Evolutionary conservation across 2,329 filamentous ascomycete genomes (phyloP), one percentile per base, ranked within the genome.

Genomic region (Fusarium ramigenum): DNA sequence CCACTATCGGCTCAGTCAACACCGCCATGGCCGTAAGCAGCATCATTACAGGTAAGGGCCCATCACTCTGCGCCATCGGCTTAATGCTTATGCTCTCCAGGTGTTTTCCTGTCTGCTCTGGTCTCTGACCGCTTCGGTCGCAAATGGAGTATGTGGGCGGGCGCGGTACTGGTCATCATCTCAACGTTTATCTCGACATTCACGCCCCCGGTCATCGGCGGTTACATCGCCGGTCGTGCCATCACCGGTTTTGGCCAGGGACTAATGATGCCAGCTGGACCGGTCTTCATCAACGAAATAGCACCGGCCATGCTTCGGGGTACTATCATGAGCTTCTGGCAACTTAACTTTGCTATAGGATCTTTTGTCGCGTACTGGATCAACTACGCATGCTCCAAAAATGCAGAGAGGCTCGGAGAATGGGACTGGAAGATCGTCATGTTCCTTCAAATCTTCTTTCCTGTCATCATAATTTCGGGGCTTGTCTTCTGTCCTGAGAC

Each of bases 351-450:
- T 79, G 87, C 83, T 1, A 88, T 90, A 39, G 89, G 89, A 19
- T 87, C 84, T 5, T 91, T 91, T 63, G 74, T 80, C 36, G 76
- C 77, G 18, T 80, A 78, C 58, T 80, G 79, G 90, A 88, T 92
- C 77, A 90, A 90, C 77, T 93, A 88, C 74, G 90, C 86, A 9
- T 89, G 88, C 78, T 85, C 85, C 44, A 84, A 89, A 74, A 82
- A 91, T 79, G 82, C 83, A 30, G 73, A 82, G 32, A 82, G 72
- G 18, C 85, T 93, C 8, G 91, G 91, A 28, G 85, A 93, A 71
- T 93, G 91, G 91, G 90, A 93, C 79, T 93, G 91, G 91, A 89
- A 87, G 75, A 88, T 92, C 83, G 89, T 93, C 16, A 88, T 93
- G 69, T 89, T 93, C 66, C 93, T 93, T 83, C 91, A 93, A 80